Base-by-base conservation (phyloP, 2,329 filamentous ascomycete species). In the Fusarium protoensiforme region DNA sequence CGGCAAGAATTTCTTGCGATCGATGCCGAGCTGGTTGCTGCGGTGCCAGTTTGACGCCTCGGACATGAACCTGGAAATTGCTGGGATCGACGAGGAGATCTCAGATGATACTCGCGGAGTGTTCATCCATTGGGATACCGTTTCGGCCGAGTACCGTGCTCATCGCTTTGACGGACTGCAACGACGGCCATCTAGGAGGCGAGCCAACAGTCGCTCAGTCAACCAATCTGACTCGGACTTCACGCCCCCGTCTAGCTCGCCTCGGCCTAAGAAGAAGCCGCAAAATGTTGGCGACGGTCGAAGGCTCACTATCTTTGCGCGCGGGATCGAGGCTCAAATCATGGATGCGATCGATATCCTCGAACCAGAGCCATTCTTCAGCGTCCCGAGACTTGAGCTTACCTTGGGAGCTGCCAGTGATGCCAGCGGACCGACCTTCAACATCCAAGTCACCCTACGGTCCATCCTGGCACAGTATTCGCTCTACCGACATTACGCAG, bases 51-150 rank as follows among this genome's bases (percentile, higher is more conserved):
- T 99, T 7, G 94, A 98, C 79, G 95, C 94, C 2, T 93, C 93
- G 6, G 94, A 98, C 71, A 95, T 98, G 77, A 96, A 94, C 75
- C 86, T 97, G 59, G 96, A 99, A 80, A 89, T 98, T 61, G 96
- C 96, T 20, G 96, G 96, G 3, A 87, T 96, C 24, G 97, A 99
- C 78, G 87, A 92, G 56, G 90, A 92, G 22, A 94, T 98, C 36
- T 97, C 95, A 0, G 89, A 92, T 51, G 91, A 96, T 64, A 93
- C 93, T 16, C 90, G 94, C 24, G 96, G 96, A 20, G 87, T 97
- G 43, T 94, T 94, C 1, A 79, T 99, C 18, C 95, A 98, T 78
- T 85, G 98, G 51, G 94, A 98, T 74, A 93, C 92, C 0, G 96
- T 95, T 90, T 94, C 92, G 1, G 91, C 93, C 5, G 95, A 98